Conservation (phyloP, 495 filamentous ascomycete genomes). For the Xylaria sp. region DNA sequence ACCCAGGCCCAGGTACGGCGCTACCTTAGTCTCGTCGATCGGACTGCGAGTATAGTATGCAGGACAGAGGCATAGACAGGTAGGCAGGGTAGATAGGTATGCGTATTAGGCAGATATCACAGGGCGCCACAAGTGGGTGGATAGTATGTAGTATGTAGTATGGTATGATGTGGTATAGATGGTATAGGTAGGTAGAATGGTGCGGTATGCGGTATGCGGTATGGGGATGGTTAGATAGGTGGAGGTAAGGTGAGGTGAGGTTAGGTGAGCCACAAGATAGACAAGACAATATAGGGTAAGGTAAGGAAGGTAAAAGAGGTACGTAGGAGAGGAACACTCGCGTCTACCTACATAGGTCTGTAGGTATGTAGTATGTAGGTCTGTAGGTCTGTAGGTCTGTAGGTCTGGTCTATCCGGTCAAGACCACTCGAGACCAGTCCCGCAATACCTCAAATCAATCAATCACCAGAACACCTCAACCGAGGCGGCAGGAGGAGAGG, state of each 20-base stretch:
- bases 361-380: too few relatives aligned
- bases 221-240: background rate
- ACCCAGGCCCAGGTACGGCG: too few relatives aligned
- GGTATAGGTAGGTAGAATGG: too few relatives aligned
- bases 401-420: background rate
- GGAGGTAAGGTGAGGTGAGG: background rate
- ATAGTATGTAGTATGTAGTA: too few relatives aligned
- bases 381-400: too few relatives aligned
- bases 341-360: background rate
- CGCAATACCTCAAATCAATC: background rate
- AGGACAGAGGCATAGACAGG: too few relatives aligned
- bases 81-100: too few relatives aligned
- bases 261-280: background rate
- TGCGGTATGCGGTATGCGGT: too few relatives aligned
- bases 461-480: background rate
- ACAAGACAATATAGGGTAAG: background rate
- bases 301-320: background rate
- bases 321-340: background rate
- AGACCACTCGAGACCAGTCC: too few relatives aligned
- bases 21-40: background rate
- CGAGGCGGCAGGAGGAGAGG: background rate
- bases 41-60: background rate
- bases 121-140: constrained; percentile 4
- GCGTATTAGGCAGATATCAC: constrained; percentile 9
- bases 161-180: too few relatives aligned